Conservation (phyloP, 2,329 filamentous ascomycete genomes). For the Penicillium crustosum region DNA sequence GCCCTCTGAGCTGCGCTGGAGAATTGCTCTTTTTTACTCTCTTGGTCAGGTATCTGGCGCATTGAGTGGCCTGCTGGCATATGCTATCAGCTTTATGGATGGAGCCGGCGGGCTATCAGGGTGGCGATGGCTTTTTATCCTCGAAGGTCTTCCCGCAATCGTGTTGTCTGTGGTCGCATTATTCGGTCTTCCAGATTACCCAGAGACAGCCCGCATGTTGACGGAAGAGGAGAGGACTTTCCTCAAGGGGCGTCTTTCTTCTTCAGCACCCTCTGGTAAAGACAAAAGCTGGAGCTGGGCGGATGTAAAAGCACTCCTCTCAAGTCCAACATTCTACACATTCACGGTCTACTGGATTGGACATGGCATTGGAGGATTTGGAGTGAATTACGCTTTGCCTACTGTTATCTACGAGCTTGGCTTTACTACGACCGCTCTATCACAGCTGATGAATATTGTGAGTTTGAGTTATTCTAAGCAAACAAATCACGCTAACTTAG, state of each 20-base stretch:
- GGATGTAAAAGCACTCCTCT: constrained; percentile 32
- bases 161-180: constrained; percentile 31
- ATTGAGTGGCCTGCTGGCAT: constrained; percentile 37
- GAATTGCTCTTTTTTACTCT: constrained; percentile 43
- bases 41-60: constrained; percentile 38
- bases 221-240: constrained; percentile 28
- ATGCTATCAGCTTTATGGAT: constrained; percentile 42
- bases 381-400: constrained; percentile 42
- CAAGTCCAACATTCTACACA: constrained; percentile 40
- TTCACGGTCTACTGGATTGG: constrained; percentile 44
- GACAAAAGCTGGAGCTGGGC: constrained; percentile 36
- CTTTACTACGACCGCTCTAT: constrained; percentile 44
- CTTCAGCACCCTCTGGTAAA: constrained; percentile 32
- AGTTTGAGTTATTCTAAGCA: not conserved
- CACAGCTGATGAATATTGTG: constrained; percentile 48
- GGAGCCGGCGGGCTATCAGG: constrained; percentile 34
- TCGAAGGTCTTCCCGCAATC: constrained; percentile 40
- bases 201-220: constrained; percentile 33
- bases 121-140: constrained; percentile 43
- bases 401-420: constrained; percentile 48
- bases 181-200: constrained; percentile 36
- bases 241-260: constrained; percentile 29
- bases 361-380: constrained; percentile 47
- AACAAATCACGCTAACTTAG: not conserved
- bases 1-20: constrained; percentile 36